Evolutionary conservation across 345 rosid genomes (phyloP), one percentile per base, ranked within the genome.

Genomic region (Jatropha curcas): DNA sequence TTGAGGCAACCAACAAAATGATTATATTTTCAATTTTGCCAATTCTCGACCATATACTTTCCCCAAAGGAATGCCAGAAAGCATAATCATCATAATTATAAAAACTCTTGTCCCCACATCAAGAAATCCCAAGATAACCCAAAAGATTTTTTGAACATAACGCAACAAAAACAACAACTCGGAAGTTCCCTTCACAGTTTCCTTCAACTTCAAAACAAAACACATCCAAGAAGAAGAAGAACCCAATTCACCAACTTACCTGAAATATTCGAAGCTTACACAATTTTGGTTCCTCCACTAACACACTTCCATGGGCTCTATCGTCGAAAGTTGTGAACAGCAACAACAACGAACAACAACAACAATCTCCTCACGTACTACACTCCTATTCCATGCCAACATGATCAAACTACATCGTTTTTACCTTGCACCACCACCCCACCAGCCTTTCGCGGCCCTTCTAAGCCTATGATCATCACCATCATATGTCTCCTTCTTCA

Each of bases 251-350:
- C 11, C 45, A 10, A 41, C 11, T 41, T 13, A 41, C 11, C 45
- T n/a, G 11, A 41, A 41, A 41, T 41, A 10, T 37, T 37, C n/a
- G n/a, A n/a, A n/a, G n/a, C n/a, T n/a, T n/a, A n/a, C n/a, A 10
- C 45, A 7, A 13, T 7, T 48, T 48, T 48, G 53, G 6, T 48
- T n/a, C 53, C 53, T 48, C 19, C 53, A 48, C n/a, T 16, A 48
- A 48, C 76, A 37, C 71, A 58, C 57, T 73, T 1, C 30, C 22
- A 88, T 88, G 90, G 72, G n/a, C n/a, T n/a, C 71, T 52, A 24
- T 67, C 77, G n/a, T 69, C 84, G 77, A 71, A 73, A 35, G 52
- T 45, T 34, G 48, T 3, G 68, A 30, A 56, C 70, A 24, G 34
- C 50, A 0, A 9, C 72, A 4, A 19, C 76, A 0, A 65, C 77